Evolutionary conservation across 148 eudicot species (phyloP).

Genomic region (Tetragonia tetragonoides): DNA sequence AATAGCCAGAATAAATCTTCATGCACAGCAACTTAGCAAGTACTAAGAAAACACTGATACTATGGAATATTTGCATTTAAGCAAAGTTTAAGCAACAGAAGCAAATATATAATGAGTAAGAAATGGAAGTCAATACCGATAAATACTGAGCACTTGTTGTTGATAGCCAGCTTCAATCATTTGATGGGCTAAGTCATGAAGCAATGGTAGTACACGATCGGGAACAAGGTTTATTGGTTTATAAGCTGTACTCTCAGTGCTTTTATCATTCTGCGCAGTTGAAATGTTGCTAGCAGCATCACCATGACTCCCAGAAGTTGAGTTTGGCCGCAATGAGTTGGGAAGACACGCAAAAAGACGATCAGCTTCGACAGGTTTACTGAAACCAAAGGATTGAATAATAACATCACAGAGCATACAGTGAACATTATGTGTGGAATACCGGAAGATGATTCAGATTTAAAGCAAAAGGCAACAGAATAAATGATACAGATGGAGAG

Average conservation of each 20-base stretch:
- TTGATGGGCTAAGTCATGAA: constrained; percentile 65
- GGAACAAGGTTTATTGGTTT: constrained; percentile 58
- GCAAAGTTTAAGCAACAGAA: background rate
- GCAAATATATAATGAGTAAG: background rate
- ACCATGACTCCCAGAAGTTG: constrained; percentile 44
- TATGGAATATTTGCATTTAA: background rate
- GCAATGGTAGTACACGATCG: constrained; percentile 66
- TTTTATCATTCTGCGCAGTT: constrained; percentile 39
- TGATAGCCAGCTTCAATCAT: constrained; percentile 80
- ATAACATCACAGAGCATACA: background rate
- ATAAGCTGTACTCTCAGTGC: constrained; percentile 42
- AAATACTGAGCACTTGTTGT: constrained; percentile 64
- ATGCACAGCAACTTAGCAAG: background rate
- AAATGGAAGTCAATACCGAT: constrained; percentile 42
- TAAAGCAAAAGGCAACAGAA: background rate
- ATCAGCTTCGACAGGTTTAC: constrained; percentile 95
- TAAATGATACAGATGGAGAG: background rate
- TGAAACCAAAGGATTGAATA: constrained; percentile 39
- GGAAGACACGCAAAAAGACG: constrained; percentile 82
- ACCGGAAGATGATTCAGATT: background rate
- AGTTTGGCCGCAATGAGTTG: constrained; percentile 56
- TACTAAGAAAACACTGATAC: background rate
- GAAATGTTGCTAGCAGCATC: constrained; percentile 37
- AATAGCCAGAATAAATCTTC: background rate
- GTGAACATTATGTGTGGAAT: background rate